These are phyloP conservation scores for Oryza brachyantha DNA, from an alignment of 176 grass and related monocot species.

Conservation along the genomic window DNA sequence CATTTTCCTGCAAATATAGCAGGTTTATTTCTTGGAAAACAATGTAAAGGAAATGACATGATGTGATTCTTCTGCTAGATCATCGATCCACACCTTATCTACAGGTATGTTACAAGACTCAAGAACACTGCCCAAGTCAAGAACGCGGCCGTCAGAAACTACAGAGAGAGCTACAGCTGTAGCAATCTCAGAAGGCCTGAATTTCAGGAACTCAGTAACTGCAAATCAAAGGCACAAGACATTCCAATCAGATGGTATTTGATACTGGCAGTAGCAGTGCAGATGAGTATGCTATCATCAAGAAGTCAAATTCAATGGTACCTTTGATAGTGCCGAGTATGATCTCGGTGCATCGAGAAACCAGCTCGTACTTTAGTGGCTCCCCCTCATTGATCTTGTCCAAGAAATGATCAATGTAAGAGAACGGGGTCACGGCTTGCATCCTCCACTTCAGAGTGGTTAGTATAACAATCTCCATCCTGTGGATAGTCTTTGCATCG, in stretches of 20 bases:
- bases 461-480: slow-evolving; percentile 74
- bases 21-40: not conserved
- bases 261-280: not conserved
- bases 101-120: slow-evolving; percentile 37
- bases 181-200: slow-evolving; percentile 75
- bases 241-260: not conserved
- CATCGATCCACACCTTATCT: slow-evolving; percentile 61
- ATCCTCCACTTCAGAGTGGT: slow-evolving; percentile 72
- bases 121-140: slow-evolving; percentile 35
- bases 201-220: slow-evolving; percentile 69
- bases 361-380: slow-evolving; percentile 12
- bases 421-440: slow-evolving; percentile 79
- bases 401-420: slow-evolving; percentile 69
- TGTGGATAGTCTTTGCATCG: slow-evolving; percentile 41
- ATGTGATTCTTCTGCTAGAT: not conserved
- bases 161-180: slow-evolving; percentile 52
- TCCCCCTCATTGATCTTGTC: slow-evolving; percentile 59
- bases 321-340: slow-evolving; percentile 63
- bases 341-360: slow-evolving; percentile 51
- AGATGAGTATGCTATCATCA: not conserved
- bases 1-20: slow-evolving; percentile 46
- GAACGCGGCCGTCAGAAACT: slow-evolving; percentile 25
- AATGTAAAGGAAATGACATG: not conserved
- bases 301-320: slow-evolving; percentile 22
- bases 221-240: slow-evolving; percentile 32